These are phyloP conservation scores for Pythium coloratum DNA, from an alignment of 352 stramenopile species.

Conservation along the genomic window DNA sequence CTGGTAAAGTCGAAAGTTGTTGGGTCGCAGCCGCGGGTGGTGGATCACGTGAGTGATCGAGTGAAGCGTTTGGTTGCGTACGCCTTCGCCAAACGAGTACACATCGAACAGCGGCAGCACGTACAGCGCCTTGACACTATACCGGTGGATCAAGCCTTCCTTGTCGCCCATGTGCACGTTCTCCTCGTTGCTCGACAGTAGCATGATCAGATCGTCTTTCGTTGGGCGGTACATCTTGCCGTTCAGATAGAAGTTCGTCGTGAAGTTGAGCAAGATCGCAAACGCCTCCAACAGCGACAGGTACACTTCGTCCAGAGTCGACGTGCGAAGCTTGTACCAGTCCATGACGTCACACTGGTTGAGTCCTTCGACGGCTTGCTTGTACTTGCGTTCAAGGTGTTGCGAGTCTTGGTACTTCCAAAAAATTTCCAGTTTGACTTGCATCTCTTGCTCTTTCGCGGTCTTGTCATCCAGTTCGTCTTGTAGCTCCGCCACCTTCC, in stretches of 20 bases:
- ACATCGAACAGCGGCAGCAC: slow-evolving; percentile 77
- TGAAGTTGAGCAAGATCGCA: slow-evolving; percentile 68
- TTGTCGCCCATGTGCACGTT: slow-evolving; percentile 80
- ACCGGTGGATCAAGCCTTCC: slow-evolving; percentile 77
- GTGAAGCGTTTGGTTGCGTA: slow-evolving; percentile 56
- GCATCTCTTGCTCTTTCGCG: slow-evolving; percentile 64
- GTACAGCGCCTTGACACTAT: slow-evolving; percentile 78
- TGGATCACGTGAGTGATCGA: slow-evolving; percentile 70
- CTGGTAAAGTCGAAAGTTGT: slow-evolving; percentile 60
- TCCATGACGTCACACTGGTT: slow-evolving; percentile 58
- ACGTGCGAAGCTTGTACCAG: slow-evolving; percentile 70
- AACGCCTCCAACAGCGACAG: slow-evolving; percentile 71
- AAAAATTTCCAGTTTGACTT: slow-evolving; percentile 78
- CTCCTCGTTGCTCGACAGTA: slow-evolving; percentile 77
- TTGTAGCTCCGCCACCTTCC: slow-evolving; percentile 32
- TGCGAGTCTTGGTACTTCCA: slow-evolving; percentile 65
- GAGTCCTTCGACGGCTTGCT: slow-evolving; percentile 54
- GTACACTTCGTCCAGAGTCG: slow-evolving; percentile 58
- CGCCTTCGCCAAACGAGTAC: slow-evolving; percentile 76
- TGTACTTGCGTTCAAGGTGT: slow-evolving; percentile 61
- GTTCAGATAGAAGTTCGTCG: slow-evolving; percentile 60
- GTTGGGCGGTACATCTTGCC: slow-evolving; percentile 44
- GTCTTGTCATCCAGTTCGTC: slow-evolving; percentile 45
- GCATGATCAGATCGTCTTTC: slow-evolving; percentile 56
- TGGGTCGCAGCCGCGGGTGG: slow-evolving; percentile 62